phyloP scores from a whole-genome alignment of 352 stramenopile genomes.

The Thalassiosira hispida region DNA sequence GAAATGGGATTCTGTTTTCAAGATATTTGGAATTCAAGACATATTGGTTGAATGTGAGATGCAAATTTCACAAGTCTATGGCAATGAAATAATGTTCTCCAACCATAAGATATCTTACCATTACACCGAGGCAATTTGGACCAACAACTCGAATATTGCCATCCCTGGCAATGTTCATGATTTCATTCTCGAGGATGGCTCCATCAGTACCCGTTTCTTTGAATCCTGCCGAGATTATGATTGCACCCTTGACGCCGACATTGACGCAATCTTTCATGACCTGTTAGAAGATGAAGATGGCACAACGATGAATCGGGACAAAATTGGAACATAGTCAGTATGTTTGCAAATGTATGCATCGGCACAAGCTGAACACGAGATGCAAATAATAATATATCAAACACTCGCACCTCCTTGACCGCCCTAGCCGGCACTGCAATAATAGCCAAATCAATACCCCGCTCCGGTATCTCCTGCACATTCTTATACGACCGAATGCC shows the following conservation, averaged over 20 bases:
- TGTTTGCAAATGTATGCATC: too few species aligned
- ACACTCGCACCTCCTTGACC: slow-evolving; percentile 27
- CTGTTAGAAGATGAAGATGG: slow-evolving; percentile 10
- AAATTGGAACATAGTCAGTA: too few species aligned
- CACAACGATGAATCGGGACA: background rate
- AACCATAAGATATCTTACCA: slow-evolving; percentile 23
- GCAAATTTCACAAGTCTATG: background rate
- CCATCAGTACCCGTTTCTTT: slow-evolving; percentile 64
- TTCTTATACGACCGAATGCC: slow-evolving; percentile 59
- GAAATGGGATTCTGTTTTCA: slow-evolving; percentile 51
- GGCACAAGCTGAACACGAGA: too few species aligned
- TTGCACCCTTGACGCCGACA: slow-evolving; percentile 57
- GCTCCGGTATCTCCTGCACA: slow-evolving; percentile 54
- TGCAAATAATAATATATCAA: too few species aligned
- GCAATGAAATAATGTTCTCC: background rate
- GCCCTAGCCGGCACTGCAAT: slow-evolving; percentile 60
- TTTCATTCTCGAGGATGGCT: slow-evolving; percentile 51
- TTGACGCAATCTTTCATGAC: slow-evolving; percentile 64
- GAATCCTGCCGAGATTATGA: slow-evolving; percentile 74
- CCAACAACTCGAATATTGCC: slow-evolving; percentile 61
- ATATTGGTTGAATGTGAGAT: background rate
- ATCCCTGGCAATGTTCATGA: slow-evolving; percentile 53
- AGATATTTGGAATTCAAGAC: background rate
- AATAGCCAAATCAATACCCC: slow-evolving; percentile 59
- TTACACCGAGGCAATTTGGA: slow-evolving; percentile 65